Evolutionary conservation across 345 rosid genomes (phyloP).

Genomic region (Sonneratia alba): DNA sequence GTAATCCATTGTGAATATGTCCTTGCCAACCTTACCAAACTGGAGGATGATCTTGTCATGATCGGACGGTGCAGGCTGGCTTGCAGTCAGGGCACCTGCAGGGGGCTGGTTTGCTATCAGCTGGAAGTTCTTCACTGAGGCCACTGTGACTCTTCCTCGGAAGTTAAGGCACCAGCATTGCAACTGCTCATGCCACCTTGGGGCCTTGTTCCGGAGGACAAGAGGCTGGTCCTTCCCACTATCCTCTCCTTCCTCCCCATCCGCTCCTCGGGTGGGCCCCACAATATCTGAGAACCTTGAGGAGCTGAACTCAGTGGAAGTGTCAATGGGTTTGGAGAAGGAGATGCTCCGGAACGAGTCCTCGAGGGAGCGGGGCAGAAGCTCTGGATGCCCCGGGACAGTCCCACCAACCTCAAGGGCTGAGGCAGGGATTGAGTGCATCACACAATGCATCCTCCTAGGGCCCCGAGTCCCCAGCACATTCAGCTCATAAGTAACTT

Average conservation of each 20-base stretch:
- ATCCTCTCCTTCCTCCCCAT: constrained; percentile 17
- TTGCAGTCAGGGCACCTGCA: constrained; percentile 13
- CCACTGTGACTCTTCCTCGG: constrained; percentile 44
- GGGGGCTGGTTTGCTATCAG: constrained; percentile 36
- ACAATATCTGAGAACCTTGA: constrained; percentile 34
- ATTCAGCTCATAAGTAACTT: constrained; percentile 37
- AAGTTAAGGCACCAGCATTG: constrained; percentile 52
- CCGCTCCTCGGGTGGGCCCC: constrained; percentile 15
- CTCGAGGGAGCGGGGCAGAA: constrained; percentile 33
- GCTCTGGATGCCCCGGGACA: constrained; percentile 39
- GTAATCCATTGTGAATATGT: constrained; percentile 97
- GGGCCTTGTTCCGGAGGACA: constrained; percentile 36
- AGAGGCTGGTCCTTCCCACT: constrained; percentile 29
- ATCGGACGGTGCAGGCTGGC: constrained; percentile 33
- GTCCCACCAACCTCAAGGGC: constrained; percentile 36
- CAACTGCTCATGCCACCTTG: constrained; percentile 48
- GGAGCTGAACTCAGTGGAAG: constrained; percentile 34
- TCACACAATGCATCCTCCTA: constrained; percentile 40
- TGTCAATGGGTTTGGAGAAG: constrained; percentile 35
- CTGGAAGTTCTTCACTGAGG: constrained; percentile 47
- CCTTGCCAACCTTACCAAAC: constrained; percentile 94
- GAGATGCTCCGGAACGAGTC: constrained; percentile 46
- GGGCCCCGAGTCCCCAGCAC: constrained; percentile 46
- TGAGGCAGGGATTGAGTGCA: constrained; percentile 35
- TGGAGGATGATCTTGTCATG: constrained; percentile 89